Percentiles rank a stretch among this genome's conserved stretches.
phyloP scores from a whole-genome alignment of 176 grass and related monocot genomes.

The Tillandsia leiboldiana region DNA sequence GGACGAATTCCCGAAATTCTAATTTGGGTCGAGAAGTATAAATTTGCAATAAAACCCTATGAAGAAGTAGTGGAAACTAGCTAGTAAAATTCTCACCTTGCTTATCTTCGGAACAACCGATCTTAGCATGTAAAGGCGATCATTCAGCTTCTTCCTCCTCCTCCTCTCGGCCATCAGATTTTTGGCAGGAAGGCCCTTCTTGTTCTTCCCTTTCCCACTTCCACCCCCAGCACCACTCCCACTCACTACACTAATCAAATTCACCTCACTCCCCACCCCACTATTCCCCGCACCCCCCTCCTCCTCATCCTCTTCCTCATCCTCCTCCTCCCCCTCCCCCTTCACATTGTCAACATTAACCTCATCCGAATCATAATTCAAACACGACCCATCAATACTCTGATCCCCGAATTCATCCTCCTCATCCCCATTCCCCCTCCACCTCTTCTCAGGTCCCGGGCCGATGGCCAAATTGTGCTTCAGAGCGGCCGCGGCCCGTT shows the following conservation, averaged over 20 bases:
- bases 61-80: neutral
- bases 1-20: neutral
- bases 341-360: neutral
- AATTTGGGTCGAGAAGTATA: neutral
- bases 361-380: constrained; percentile 25
- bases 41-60: neutral
- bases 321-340: constrained; percentile 24
- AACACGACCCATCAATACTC: constrained; percentile 14
- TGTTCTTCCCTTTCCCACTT: constrained; percentile 43
- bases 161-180: constrained; percentile 80
- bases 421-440: constrained; percentile 7
- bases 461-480: constrained; percentile 2
- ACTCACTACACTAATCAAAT: constrained; percentile 16
- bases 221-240: neutral
- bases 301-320: constrained; percentile 12
- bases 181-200: constrained; percentile 68
- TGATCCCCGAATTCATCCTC: constrained; percentile 15
- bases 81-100: constrained; percentile 32
- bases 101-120: constrained; percentile 86
- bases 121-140: constrained; percentile 72
- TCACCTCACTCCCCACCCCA: constrained; percentile 5
- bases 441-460: neutral
- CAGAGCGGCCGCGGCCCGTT: constrained; percentile 22
- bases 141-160: constrained; percentile 73
- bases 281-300: constrained; percentile 6